These are phyloP conservation scores for Aspergillus nomiae DNA, from an alignment of 2,329 filamentous ascomycete genomes.

Conservation along the genomic window DNA sequence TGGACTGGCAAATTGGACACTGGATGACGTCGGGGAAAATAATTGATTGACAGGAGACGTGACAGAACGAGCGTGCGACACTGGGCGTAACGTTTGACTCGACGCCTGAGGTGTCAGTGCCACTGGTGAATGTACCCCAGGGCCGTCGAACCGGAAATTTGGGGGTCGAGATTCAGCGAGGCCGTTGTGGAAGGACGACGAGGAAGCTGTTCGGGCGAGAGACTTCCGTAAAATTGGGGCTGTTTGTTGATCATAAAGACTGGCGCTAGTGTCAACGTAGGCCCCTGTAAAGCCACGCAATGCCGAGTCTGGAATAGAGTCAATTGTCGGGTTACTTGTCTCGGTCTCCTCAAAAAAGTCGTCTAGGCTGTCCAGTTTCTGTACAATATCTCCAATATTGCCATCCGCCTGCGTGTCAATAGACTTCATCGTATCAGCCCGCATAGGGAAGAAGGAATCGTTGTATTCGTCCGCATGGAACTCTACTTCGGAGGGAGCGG, in stretches of 20 bases:
- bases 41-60: slow-evolving; percentile 71
- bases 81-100: slow-evolving; percentile 56
- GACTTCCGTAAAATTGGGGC: slow-evolving; percentile 87
- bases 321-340: slow-evolving; percentile 59
- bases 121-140: slow-evolving; percentile 51
- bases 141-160: slow-evolving; percentile 54
- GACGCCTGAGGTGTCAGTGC: slow-evolving; percentile 39
- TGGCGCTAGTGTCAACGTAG: slow-evolving; percentile 72
- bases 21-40: slow-evolving; percentile 46
- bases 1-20: slow-evolving; percentile 57
- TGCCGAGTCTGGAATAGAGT: slow-evolving; percentile 37
- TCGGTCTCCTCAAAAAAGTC: slow-evolving; percentile 76
- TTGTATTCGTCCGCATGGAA: slow-evolving; percentile 88
- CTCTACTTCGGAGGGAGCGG: slow-evolving; percentile 81
- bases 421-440: slow-evolving; percentile 90
- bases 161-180: slow-evolving; percentile 72
- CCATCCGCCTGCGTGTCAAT: slow-evolving; percentile 66
- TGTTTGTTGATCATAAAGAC: slow-evolving; percentile 90
- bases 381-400: slow-evolving; percentile 79
- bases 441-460: slow-evolving; percentile 74
- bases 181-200: slow-evolving; percentile 80
- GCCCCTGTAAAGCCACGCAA: slow-evolving; percentile 59
- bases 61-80: slow-evolving; percentile 77
- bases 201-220: slow-evolving; percentile 68
- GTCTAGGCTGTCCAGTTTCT: slow-evolving; percentile 75